These are phyloP conservation scores for Trichothecium sympodiale DNA, from an alignment of 2,329 filamentous ascomycete genomes.

Conservation along the genomic window DNA sequence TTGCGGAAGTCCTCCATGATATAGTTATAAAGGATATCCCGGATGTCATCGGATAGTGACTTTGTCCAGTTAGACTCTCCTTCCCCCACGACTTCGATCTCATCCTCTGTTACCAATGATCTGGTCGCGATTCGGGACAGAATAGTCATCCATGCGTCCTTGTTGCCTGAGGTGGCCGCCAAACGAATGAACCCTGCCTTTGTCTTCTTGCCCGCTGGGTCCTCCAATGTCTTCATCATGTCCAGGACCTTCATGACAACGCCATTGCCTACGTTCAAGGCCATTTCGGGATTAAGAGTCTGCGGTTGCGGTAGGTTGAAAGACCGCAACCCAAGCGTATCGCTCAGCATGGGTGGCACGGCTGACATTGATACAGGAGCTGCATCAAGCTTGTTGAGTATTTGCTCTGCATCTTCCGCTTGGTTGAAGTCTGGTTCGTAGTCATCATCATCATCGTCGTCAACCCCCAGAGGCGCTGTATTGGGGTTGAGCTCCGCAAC, in stretches of 20 bases:
- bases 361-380: conserved; percentile 38
- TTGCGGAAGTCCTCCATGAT: conserved; percentile 85
- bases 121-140: conserved; percentile 78
- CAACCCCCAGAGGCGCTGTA: conserved; percentile 51
- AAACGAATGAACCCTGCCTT: conserved; percentile 72
- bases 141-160: conserved; percentile 85
- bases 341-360: conserved; percentile 17
- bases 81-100: conserved; percentile 45
- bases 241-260: conserved; percentile 69
- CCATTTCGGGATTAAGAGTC: conserved; percentile 58
- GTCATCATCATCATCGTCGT: conserved; percentile 74
- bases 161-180: conserved; percentile 72
- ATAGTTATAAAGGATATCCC: conserved; percentile 73
- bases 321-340: conserved; percentile 55
- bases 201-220: conserved; percentile 45
- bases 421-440: conserved; percentile 83
- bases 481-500: conserved; percentile 41
- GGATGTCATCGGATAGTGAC: conserved; percentile 57
- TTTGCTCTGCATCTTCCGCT: conserved; percentile 66
- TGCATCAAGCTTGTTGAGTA: conserved; percentile 65
- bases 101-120: conserved; percentile 59
- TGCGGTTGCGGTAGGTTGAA: conserved; percentile 74
- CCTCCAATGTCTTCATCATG: conserved; percentile 64
- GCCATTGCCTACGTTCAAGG: conserved; percentile 61
- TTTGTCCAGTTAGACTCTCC: conserved; percentile 24